Evolutionary conservation across 257 asterid species (phyloP), one percentile per base, ranked within the genome.

Genomic region (Asclepias syriaca): DNA sequence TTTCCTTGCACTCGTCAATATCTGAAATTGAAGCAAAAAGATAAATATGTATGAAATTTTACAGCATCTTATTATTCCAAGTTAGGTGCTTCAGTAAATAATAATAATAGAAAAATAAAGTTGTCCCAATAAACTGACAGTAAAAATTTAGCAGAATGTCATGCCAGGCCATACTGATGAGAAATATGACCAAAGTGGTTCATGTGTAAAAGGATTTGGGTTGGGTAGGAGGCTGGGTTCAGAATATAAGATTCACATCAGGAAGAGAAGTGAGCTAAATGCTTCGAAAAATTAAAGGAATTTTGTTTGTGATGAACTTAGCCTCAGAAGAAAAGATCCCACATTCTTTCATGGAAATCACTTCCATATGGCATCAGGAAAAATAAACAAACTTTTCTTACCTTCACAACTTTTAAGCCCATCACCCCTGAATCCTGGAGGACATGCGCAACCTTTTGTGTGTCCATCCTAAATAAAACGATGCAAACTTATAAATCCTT

Each of bases 341-440:
- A 39, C 15, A 32, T 63, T 53, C 39, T 61, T 40, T 29, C 10
- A 21, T 29, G 46, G 53, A 18, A 34, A 22, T 56, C 70, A 59
- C 75, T 54, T 56, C 71, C 71, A 82, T 16, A 68, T 70, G 56
- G 37, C 65, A 54, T 54, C 57, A 15, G 7, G 83, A 65, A 18
- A 16, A 45, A 48, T 12, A 29, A 37, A 54, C 58, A 57, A 66
- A 72, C 72, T 49, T 18, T 54, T 27, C 66, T 51, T 85, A 95
- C 99, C 99, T 66, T 90, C 98, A 80, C 99, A 95, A 63, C 39
- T 75, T 37, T 86, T 74, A 68, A 88, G 88, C 79, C 99, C 99
- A 68, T 95, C 97, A 65, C 98, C 99, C 85, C 39, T 86, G 88
- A 95, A 95, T 57, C 99, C 99, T 63, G 89, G 86, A 12, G 98